phyloP scores from a whole-genome alignment of 192 early-diverging fungal species.

The Pilobolus umbonatus region DNA sequence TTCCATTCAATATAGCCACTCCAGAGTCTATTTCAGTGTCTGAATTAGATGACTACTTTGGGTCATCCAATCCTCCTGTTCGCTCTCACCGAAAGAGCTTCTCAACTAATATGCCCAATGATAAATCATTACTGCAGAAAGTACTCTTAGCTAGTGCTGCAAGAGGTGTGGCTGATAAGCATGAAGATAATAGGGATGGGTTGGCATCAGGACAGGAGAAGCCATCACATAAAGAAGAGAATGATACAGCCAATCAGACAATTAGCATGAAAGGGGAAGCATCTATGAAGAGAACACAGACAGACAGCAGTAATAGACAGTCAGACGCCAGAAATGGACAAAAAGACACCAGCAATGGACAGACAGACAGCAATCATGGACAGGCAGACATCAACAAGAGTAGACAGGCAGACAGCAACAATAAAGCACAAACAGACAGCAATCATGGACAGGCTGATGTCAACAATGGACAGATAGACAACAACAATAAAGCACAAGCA shows the following conservation, averaged over 20 bases:
- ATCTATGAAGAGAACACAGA: conserved; percentile 25
- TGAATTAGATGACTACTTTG: conserved; percentile 35
- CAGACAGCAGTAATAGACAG: not conserved
- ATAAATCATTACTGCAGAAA: conserved; percentile 26
- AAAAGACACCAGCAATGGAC: not conserved
- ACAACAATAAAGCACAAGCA: too few relatives aligned
- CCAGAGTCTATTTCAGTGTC: conserved; percentile 35
- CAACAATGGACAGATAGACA: not conserved
- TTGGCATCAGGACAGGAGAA: not conserved
- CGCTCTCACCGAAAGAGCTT: conserved; percentile 10
- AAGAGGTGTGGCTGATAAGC: conserved; percentile 9
- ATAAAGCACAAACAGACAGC: conserved; percentile 17
- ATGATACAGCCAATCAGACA: conserved; percentile 22
- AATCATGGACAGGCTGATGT: not conserved
- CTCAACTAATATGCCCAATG: conserved; percentile 6
- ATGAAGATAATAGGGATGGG: not conserved
- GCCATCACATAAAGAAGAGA: conserved; percentile 22
- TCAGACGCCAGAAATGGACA: not conserved
- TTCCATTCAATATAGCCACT: conserved; percentile 29
- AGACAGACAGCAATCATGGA: conserved; percentile 4
- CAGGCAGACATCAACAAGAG: not conserved
- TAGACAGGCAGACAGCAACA: not conserved
- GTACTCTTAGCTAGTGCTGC: conserved; percentile 24
- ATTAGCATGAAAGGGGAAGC: too few relatives aligned
- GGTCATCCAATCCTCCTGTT: not conserved